Percentiles rank a stretch among this genome's conserved stretches.
Evolutionary conservation across 2,329 filamentous ascomycete species (phyloP).

Genomic region (Aspergillus tamarii): DNA sequence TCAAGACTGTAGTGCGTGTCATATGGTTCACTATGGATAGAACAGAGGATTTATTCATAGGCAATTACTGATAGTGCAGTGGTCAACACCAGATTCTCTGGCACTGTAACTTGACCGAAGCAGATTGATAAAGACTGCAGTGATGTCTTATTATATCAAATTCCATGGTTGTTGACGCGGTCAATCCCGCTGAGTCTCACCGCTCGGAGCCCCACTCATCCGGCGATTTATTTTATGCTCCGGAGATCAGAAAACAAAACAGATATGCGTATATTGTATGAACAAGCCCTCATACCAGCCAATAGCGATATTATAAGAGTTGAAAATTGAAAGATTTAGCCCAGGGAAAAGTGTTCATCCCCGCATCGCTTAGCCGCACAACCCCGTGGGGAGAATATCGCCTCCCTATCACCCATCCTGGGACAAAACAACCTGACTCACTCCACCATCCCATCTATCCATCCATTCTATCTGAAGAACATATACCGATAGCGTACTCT

Average conservation of each 20-base stretch:
- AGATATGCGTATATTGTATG: too few species aligned
- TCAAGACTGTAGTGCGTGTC: not conserved
- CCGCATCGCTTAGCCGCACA: not conserved
- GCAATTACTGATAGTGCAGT: too few species aligned
- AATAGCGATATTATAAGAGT: not conserved
- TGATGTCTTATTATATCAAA: too few species aligned
- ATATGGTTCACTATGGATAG: not conserved
- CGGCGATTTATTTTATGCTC: too few species aligned
- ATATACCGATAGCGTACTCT: not conserved
- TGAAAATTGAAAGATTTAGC: not conserved
- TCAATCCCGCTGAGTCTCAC: too few species aligned
- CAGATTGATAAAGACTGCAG: too few species aligned
- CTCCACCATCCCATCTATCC: not conserved
- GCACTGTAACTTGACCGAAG: too few species aligned
- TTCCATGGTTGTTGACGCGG: too few species aligned
- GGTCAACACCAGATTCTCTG: too few species aligned
- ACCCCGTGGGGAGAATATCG: not conserved
- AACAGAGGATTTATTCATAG: rapidly evolving
- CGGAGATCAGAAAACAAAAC: too few species aligned
- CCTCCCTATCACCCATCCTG: not conserved
- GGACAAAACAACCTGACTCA: not conserved
- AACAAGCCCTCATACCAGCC: too few species aligned
- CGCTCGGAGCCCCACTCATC: too few species aligned
- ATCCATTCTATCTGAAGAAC: not conserved
- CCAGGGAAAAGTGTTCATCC: not conserved